These are phyloP conservation scores for Acanthamoeba polyphaga DNA, from an alignment of 208 protist genomes.

Conservation along the genomic window DNA sequence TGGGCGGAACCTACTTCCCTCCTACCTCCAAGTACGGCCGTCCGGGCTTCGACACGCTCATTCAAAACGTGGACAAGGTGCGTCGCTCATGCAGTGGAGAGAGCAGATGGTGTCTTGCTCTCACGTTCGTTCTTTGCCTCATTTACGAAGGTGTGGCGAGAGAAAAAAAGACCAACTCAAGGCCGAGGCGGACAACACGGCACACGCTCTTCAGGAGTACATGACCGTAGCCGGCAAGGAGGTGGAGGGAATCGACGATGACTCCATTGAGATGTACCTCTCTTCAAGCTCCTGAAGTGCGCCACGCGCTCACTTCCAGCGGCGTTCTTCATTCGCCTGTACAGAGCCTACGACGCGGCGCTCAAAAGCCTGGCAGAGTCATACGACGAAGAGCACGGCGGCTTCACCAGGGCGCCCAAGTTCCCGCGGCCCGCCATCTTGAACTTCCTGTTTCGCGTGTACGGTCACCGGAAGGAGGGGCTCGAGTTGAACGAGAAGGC, in stretches of 20 bases:
- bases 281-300: neutral
- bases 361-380: neutral
- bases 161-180: neutral
- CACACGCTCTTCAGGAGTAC: constrained; percentile 19
- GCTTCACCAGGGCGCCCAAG: constrained; percentile 78
- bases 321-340: neutral
- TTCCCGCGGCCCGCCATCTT: constrained; percentile 77
- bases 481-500: constrained; percentile 14
- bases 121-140: neutral
- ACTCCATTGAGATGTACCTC: neutral
- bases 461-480: neutral
- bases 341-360: neutral
- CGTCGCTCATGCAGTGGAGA: neutral
- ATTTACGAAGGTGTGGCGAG: neutral
- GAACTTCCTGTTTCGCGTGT: constrained; percentile 74
- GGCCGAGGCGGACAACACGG: neutral
- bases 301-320: neutral
- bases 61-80: constrained; percentile 11
- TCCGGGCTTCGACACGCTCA: constrained; percentile 30
- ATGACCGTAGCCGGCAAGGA: constrained; percentile 15
- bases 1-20: constrained; percentile 71
- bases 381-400: constrained; percentile 73
- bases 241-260: neutral
- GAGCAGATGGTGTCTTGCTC: neutral
- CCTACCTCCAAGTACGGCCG: constrained; percentile 7